Evolutionary conservation across 495 filamentous ascomycete species (phyloP).

Genomic region (Penicillium manginii): DNA sequence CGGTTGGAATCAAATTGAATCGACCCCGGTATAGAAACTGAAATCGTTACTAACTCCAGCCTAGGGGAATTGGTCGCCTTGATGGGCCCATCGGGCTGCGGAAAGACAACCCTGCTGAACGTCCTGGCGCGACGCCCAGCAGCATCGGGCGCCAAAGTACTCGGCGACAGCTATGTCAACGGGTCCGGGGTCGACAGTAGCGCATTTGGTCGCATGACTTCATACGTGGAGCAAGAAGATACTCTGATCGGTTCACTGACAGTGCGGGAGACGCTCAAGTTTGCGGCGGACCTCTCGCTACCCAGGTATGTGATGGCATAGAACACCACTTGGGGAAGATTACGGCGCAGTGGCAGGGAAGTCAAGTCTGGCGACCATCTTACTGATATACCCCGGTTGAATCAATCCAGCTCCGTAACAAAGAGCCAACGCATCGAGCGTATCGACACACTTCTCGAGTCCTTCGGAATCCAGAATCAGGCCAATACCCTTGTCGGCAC

Average conservation of each 20-base stretch:
- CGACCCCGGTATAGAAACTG: background rate
- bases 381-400: slow-evolving; percentile 4
- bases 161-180: slow-evolving; percentile 60
- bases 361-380: background rate
- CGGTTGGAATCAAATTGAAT: no score
- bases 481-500: slow-evolving; percentile 73
- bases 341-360: background rate
- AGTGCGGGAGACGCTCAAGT: slow-evolving; percentile 74
- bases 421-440: slow-evolving; percentile 56
- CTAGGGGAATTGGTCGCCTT: slow-evolving; percentile 72
- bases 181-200: slow-evolving; percentile 41
- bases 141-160: slow-evolving; percentile 48
- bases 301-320: slow-evolving; percentile 49
- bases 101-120: slow-evolving; percentile 80
- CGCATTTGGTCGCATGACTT: slow-evolving; percentile 52
- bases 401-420: slow-evolving; percentile 31
- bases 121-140: slow-evolving; percentile 65
- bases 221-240: slow-evolving; percentile 87
- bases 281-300: slow-evolving; percentile 64
- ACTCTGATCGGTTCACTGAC: slow-evolving; percentile 78
- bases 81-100: slow-evolving; percentile 77
- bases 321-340: background rate
- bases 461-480: slow-evolving; percentile 68
- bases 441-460: slow-evolving; percentile 57
- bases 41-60: background rate